Conservation (phyloP, 148 eudicot genomes). For the Persicaria maculosa region DNA sequence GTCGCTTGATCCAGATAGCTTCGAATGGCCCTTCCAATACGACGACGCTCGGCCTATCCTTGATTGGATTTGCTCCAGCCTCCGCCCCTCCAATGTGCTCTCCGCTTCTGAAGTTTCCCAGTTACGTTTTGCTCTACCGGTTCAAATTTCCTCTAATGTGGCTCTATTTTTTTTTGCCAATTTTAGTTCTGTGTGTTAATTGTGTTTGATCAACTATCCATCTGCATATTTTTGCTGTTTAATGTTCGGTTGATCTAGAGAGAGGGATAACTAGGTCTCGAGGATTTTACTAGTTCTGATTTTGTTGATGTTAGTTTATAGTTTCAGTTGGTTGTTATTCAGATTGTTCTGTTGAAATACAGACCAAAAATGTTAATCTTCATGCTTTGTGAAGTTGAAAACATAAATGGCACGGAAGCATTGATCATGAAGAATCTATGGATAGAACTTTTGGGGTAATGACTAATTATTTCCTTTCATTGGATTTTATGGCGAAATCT, state of each 20-base stretch:
- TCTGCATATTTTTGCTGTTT: background rate
- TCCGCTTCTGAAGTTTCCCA: conserved; percentile 74
- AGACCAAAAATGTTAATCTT: background rate
- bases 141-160: background rate
- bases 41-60: conserved; percentile 88
- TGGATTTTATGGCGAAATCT: background rate
- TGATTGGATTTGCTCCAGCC: conserved; percentile 88
- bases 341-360: background rate
- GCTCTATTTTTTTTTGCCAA: background rate
- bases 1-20: conserved; percentile 78
- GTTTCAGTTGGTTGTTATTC: background rate
- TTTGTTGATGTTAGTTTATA: background rate
- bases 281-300: background rate
- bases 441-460: background rate
- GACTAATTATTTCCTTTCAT: background rate
- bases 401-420: background rate
- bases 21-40: conserved; percentile 98
- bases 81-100: conserved; percentile 90
- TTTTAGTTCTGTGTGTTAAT: background rate
- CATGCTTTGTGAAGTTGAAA: background rate
- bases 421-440: background rate
- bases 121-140: conserved; percentile 21
- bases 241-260: background rate
- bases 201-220: too few relatives aligned
- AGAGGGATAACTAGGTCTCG: background rate